Evolutionary conservation across 306 rosid genomes (phyloP), one percentile per base, ranked within the genome.

Genomic region (Notholithocarpus densiflorus): DNA sequence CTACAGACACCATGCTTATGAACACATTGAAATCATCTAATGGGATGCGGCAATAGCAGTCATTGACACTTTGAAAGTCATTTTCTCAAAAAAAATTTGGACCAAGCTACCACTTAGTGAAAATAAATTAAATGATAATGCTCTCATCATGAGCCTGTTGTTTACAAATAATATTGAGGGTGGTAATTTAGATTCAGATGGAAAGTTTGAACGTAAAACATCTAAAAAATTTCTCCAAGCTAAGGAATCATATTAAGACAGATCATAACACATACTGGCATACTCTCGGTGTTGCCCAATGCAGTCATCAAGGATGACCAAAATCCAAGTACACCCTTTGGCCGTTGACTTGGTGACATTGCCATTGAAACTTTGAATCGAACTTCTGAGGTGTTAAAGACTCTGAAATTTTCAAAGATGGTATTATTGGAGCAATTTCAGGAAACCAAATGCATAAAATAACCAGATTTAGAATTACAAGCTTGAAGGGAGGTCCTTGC

Each of bases 241-340:
- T 57, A 69, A 61, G 59, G 32, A 27, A 79, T n/a, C 74, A 34
- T 34, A 10, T 21, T 65, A n/a, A 84, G 80, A 26, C 73, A 75
- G 83, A 75, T 24, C 40, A 56, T 27, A 74, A 77, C 70, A 84
- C 97, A 81, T 89, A 95, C 98, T n/a, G 97, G 91, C 99, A 95
- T 95, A 78, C 91, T 92, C 88, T 95, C 98, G 11, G 90, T 95
- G 90, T 95, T 95, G 43, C 99, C 98, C 86, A 95, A 83, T 43
- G 99, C 99, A 80, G 99, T 95, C 99, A 95, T 95, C 80, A 95
- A 90, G 73, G 99, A 95, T 76, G 99, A 92, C 98, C 98, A 95
- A 82, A 95, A 95, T 55, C 99, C 99, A 76, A 95, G 98, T 48
- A 93, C 98, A 51, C 98, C 98, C 78, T 91, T 89, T 27, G 97